Base-by-base conservation (phyloP, 176 grass and related monocot genomes). In the Phragmites australis region DNA sequence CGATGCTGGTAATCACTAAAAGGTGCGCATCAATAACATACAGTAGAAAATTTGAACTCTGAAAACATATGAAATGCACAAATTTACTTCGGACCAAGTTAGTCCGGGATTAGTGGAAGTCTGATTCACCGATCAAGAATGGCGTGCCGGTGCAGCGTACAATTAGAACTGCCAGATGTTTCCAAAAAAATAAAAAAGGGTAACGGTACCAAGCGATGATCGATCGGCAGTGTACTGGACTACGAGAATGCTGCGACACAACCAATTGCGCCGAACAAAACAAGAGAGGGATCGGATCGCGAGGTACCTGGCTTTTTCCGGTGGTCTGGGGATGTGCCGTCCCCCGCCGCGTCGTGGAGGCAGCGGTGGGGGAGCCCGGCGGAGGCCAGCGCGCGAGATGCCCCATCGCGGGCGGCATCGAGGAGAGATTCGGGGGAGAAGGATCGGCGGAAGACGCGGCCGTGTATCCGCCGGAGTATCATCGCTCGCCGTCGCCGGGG, bases 261-360 rank as follows among this genome's bases (percentile, higher is more conserved):
- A 13, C 1, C 32, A 18, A 9, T 34, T 26, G 15, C 46, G n/a
- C 0, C 2, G 9, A 39, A 6, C 0, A 48, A 55, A 55, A 3
- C 1, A 2, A 13, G n/a, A 6, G 16, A 1, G 2, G 19, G 22
- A 13, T 65, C 32, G 21, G 53, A 62, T 16, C 4, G 34, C 3
- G 65, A 6, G 1, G 54, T 79, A 79, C 87, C 87, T 89, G 62
- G 26, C 2, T 46, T 70, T 21, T 21, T 44, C 8, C 34, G 21
- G 27, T 70, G 61, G 43, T 80, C 30, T 31, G 80, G 43, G 19
- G 70, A 12, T 16, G 15, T 18, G 74, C 37, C 11, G 7, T 34
- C 58, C 15, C 49, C 65, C 18, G 73, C 42, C 60, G 32, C 53
- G 26, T 27, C 76, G 46, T 89, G 87, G 46, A 89, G 43, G 76